Percentiles rank a stretch among this genome's conserved stretches.
phyloP scores from a whole-genome alignment of 2,329 filamentous ascomycete species.

The Aspergillus oerlinghausenensis region DNA sequence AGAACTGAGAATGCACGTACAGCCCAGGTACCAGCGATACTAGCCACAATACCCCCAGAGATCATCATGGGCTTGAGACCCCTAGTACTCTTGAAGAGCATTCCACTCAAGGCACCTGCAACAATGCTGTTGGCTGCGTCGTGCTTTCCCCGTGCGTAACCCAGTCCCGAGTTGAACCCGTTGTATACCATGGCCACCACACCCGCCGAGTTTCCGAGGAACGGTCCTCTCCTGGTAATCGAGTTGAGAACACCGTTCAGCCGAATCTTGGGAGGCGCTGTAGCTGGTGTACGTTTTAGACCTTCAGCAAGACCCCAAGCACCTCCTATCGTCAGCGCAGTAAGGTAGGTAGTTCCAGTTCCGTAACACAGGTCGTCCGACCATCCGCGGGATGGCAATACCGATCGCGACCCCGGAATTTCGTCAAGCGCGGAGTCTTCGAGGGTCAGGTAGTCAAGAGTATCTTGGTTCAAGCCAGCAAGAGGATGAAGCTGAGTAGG shows the following conservation, averaged over 20 bases:
- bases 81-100: constrained; percentile 93
- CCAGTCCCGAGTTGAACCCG: constrained; percentile 79
- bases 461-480: constrained; percentile 86
- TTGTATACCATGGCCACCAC: constrained; percentile 97
- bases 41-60: constrained; percentile 82
- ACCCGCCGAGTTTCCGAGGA: constrained; percentile 91
- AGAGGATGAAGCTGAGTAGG: constrained; percentile 87
- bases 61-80: constrained; percentile 91
- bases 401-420: constrained; percentile 77
- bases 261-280: constrained; percentile 81
- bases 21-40: constrained; percentile 81
- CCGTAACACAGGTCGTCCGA: constrained; percentile 98
- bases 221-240: constrained; percentile 86
- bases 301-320: constrained; percentile 92
- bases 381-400: constrained; percentile 92
- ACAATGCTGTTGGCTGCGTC: constrained; percentile 84
- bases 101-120: constrained; percentile 82
- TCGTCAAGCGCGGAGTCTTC: constrained; percentile 88
- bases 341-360: constrained; percentile 87
- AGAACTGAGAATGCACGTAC: constrained; percentile 55
- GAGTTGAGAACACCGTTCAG: constrained; percentile 94
- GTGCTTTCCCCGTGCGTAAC: constrained; percentile 75
- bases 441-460: constrained; percentile 88
- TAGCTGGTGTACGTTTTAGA: constrained; percentile 63
- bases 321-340: constrained; percentile 80